Percentiles rank a stretch among this genome's conserved stretches.
These are phyloP conservation scores for Coccomyxa sp. DNA, from an alignment of 139 green algal genomes.

Conservation along the genomic window DNA sequence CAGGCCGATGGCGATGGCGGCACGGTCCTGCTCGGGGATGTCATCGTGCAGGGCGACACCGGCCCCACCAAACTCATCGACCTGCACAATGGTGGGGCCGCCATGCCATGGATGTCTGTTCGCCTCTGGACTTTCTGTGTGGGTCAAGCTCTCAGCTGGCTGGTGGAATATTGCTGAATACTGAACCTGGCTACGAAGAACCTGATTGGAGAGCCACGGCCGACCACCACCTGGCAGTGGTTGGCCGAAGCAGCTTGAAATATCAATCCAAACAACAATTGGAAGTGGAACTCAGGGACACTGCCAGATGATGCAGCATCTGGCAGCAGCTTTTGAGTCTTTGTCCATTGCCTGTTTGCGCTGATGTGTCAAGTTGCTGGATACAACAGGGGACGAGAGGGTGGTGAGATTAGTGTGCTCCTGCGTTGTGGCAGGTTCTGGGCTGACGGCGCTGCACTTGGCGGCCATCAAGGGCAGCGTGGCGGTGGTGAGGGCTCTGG, in stretches of 20 bases:
- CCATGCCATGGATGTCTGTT: too few species aligned
- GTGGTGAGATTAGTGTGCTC: not conserved
- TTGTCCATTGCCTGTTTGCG: not conserved
- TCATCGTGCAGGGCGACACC: not conserved
- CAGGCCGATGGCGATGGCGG: not conserved
- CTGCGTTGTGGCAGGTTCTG: not conserved
- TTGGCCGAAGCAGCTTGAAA: too few species aligned
- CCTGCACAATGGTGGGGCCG: not conserved
- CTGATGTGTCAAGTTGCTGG: not conserved
- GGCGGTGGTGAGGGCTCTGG: slow-evolving; percentile 4
- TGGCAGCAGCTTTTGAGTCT: too few species aligned
- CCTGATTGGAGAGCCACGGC: too few species aligned
- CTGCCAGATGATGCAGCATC: not conserved
- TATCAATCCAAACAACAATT: too few species aligned
- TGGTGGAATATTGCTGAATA: too few species aligned
- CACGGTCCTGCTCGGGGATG: not conserved
- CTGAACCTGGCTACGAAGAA: too few species aligned
- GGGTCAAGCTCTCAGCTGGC: too few species aligned
- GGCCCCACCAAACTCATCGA: slow-evolving; percentile 10
- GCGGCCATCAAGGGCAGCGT: slow-evolving; percentile 20
- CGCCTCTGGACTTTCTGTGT: too few species aligned
- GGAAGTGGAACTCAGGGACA: not conserved
- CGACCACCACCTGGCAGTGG: too few species aligned
- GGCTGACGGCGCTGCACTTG: slow-evolving; percentile 21
- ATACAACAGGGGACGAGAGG: not conserved